phyloP scores from a whole-genome alignment of 177 flowering plant species.

The Vitis hybrid region DNA sequence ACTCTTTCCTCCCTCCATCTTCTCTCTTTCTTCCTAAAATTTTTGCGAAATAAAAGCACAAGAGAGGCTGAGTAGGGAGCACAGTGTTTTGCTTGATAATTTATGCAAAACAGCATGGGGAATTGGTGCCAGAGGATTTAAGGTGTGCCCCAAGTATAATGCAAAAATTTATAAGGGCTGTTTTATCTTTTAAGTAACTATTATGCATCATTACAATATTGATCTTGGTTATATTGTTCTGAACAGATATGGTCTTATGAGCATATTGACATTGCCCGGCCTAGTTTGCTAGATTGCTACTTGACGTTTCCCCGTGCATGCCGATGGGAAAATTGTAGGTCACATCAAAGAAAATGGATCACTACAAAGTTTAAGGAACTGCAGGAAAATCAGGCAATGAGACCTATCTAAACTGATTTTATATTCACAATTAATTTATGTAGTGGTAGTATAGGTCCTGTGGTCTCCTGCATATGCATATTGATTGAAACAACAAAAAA shows the following conservation, averaged over 20 bases:
- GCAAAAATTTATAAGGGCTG: neutral
- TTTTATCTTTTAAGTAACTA: neutral
- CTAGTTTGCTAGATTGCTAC: conserved; percentile 11
- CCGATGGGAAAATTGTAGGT: conserved; percentile 33
- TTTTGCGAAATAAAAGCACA: too few relatives aligned
- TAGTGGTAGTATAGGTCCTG: neutral
- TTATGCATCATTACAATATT: neutral
- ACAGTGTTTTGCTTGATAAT: too few relatives aligned
- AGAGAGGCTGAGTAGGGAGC: too few relatives aligned
- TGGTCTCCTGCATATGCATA: neutral
- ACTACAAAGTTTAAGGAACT: conserved; percentile 26
- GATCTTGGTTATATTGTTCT: neutral
- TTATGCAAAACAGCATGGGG: too few relatives aligned
- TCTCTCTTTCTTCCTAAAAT: too few relatives aligned
- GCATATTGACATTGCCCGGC: conserved; percentile 41
- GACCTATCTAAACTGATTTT: neutral
- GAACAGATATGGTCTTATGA: conserved; percentile 44
- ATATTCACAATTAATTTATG: neutral
- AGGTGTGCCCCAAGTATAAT: too few relatives aligned
- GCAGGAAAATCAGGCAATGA: conserved; percentile 28
- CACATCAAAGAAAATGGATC: conserved; percentile 24
- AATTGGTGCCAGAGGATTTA: too few relatives aligned
- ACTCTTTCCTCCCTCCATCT: too few relatives aligned
- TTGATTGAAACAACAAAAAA: neutral
- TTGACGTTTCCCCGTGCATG: conserved; percentile 31